These are phyloP conservation scores for Leptodontidium sp. DNA, from an alignment of 2,329 filamentous ascomycete genomes.

Conservation along the genomic window DNA sequence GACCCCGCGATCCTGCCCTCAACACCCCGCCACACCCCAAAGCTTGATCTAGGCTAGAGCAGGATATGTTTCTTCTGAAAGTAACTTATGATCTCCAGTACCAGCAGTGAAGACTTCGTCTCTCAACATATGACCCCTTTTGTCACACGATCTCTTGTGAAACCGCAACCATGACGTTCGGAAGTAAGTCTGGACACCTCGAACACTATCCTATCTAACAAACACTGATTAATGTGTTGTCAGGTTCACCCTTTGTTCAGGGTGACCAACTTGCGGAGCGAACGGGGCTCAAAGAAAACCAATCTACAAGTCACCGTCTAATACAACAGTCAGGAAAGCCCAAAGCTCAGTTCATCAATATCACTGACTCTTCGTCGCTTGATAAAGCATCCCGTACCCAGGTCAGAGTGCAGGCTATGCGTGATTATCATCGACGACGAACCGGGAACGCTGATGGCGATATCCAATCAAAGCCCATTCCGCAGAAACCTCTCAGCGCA, in stretches of 20 bases:
- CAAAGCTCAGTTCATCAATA: background rate
- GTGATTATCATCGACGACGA: constrained; percentile 24
- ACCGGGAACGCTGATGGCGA: background rate
- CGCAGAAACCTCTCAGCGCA: background rate
- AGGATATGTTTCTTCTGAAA: background rate
- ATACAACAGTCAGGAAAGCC: background rate
- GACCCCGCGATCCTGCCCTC: background rate
- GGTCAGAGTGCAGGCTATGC: constrained; percentile 26
- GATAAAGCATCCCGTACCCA: constrained; percentile 24
- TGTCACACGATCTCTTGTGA: too few species aligned
- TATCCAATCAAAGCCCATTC: background rate
- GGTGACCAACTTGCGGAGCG: too few species aligned
- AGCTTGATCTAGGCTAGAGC: background rate
- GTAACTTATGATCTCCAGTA: too few species aligned
- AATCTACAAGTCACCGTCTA: too few species aligned
- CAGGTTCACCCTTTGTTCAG: too few species aligned
- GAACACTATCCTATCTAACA: too few species aligned
- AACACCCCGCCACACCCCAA: background rate
- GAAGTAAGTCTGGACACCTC: too few species aligned
- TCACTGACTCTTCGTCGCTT: background rate
- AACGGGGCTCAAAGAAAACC: too few species aligned
- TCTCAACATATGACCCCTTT: too few species aligned
- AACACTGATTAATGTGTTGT: too few species aligned
- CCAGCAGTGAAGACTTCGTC: too few species aligned
- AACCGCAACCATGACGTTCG: too few species aligned